Evolutionary conservation across 2,329 filamentous ascomycete species (phyloP).

Genomic region (Myriosclerotinia scirpicola): DNA sequence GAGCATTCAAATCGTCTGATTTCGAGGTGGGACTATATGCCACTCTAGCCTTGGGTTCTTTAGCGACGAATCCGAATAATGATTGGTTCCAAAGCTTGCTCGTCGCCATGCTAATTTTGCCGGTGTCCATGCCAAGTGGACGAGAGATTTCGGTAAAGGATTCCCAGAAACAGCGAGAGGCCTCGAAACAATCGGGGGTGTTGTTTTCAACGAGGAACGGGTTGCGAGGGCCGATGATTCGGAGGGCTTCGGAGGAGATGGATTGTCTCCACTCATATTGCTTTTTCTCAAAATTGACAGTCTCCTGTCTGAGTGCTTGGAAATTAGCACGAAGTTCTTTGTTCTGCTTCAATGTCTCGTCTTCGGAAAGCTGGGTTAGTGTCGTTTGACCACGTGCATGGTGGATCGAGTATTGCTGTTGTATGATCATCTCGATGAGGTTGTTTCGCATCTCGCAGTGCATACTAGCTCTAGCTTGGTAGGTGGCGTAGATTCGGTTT

Average conservation of each 20-base stretch:
- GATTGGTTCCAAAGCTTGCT: constrained; percentile 1
- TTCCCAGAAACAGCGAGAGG: not conserved
- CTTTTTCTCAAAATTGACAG: not conserved
- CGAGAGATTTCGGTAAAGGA: constrained; percentile 2
- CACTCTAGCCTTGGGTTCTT: not conserved
- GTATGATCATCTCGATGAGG: not conserved
- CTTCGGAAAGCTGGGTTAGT: not conserved
- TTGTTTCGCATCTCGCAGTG: not conserved
- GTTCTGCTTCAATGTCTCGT: not conserved
- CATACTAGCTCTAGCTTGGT: not conserved
- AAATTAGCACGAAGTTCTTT: not conserved
- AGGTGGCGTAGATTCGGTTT: not conserved
- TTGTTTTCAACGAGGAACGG: not conserved
- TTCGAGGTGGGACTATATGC: not conserved
- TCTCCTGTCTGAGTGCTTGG: not conserved
- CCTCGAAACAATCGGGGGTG: not conserved
- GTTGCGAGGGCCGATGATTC: not conserved
- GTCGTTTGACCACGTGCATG: not conserved
- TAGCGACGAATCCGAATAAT: not conserved
- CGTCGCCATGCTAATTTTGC: not conserved
- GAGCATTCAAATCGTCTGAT: not conserved
- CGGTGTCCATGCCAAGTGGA: not conserved
- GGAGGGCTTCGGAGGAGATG: not conserved
- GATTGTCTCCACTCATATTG: not conserved
- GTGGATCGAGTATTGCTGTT: not conserved